A percentile compares a stretch with the other conserved stretches of the same genome.
phyloP scores from a whole-genome alignment of 2,329 filamentous ascomycete genomes.

The Colletotrichum brevisporum region DNA sequence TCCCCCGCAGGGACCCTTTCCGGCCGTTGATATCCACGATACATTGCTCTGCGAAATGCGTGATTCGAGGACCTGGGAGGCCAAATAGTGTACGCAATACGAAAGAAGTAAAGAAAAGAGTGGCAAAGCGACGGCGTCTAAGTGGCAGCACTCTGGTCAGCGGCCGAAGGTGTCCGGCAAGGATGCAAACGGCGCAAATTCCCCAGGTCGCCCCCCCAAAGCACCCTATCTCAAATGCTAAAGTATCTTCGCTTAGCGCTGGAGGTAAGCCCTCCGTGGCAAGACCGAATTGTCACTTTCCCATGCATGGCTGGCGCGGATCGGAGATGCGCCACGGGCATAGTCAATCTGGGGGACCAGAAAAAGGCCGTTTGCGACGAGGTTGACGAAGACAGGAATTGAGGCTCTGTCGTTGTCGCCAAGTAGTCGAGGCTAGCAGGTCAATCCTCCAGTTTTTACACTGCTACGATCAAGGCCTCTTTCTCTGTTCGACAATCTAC shows the following conservation, averaged over 20 bases:
- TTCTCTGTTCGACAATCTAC: constrained; percentile 35
- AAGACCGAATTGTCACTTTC: constrained; percentile 30
- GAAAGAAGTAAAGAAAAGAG: not conserved
- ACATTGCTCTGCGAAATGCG: no score
- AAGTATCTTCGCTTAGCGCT: not conserved
- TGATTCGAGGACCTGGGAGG: not conserved
- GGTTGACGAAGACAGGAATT: constrained; percentile 2
- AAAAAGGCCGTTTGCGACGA: constrained; percentile 8
- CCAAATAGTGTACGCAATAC: not conserved
- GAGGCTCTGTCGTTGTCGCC: constrained; percentile 24
- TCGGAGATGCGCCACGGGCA: not conserved
- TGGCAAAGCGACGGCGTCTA: not conserved
- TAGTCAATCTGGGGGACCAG: not conserved
- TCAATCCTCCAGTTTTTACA: constrained; percentile 11
- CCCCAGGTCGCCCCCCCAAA: not conserved
- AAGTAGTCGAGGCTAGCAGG: not conserved
- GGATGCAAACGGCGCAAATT: constrained; percentile 20
- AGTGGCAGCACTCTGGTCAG: not conserved
- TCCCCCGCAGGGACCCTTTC: constrained; percentile 33
- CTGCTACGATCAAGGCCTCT: constrained; percentile 9
- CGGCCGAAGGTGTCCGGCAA: not conserved
- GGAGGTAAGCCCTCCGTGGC: not conserved
- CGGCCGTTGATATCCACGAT: constrained; percentile 2
- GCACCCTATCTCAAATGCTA: not conserved
- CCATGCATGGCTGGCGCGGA: constrained; percentile 14